A percentile compares a stretch with the other conserved stretches of the same genome.
phyloP scores from a whole-genome alignment of 768 basidiomycete species.

The Phylloporus arenicola region DNA sequence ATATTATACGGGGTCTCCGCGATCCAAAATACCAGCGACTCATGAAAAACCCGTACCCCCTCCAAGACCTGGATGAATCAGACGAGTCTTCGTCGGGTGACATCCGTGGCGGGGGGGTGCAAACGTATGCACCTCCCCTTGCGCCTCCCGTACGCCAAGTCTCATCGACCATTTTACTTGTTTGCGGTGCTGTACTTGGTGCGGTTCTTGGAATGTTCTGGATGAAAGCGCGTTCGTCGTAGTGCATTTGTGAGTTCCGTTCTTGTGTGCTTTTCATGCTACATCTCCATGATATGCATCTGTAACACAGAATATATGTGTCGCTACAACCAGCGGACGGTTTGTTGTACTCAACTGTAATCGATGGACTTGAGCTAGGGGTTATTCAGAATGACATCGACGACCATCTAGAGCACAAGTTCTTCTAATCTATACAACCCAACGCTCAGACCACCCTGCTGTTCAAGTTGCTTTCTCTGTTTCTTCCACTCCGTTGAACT shows the following conservation, averaged over 20 bases:
- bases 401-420: constrained; percentile 42
- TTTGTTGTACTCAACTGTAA: background rate
- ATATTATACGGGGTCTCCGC: constrained; percentile 14
- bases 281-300: no score
- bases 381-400: no score
- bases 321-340: background rate
- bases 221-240: background rate
- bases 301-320: no score
- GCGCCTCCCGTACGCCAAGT: background rate
- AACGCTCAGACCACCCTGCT: constrained; percentile 48
- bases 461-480: constrained; percentile 48
- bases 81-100: background rate
- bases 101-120: background rate
- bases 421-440: constrained; percentile 73
- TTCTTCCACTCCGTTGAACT: constrained; percentile 43
- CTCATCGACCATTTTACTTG: background rate
- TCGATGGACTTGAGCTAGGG: no score
- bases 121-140: background rate
- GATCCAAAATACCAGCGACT: constrained; percentile 26
- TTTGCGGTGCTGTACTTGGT: background rate
- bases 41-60: constrained; percentile 29
- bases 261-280: background rate
- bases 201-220: background rate
- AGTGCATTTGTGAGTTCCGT: background rate
- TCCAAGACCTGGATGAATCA: background rate